phyloP scores from a whole-genome alignment of 148 eudicot species.

The Nyssa sinensis region DNA sequence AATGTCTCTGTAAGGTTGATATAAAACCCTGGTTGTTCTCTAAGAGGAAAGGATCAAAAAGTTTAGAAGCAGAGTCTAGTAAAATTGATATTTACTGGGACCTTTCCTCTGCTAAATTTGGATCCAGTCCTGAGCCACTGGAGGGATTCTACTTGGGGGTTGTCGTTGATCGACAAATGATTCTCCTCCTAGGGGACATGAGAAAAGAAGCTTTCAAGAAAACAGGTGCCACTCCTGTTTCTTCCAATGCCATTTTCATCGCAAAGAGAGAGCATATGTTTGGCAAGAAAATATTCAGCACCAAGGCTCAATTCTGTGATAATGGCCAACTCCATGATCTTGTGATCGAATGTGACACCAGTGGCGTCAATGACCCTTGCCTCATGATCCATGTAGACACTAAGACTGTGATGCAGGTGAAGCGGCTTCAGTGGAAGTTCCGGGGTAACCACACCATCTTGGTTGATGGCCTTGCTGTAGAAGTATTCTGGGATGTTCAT shows the following conservation, averaged over 20 bases:
- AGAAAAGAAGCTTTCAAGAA: conserved; percentile 60
- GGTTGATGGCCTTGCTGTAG: conserved; percentile 58
- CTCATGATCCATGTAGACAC: conserved; percentile 47
- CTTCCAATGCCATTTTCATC: conserved; percentile 35
- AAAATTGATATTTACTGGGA: conserved; percentile 62
- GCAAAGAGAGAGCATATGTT: conserved; percentile 52
- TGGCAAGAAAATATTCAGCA: conserved; percentile 52
- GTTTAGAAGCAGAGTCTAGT: conserved; percentile 46
- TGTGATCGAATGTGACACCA: conserved; percentile 55
- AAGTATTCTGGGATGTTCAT: conserved; percentile 70
- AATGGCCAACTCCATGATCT: conserved; percentile 45
- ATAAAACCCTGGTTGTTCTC: conserved; percentile 65
- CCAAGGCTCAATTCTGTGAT: conserved; percentile 45
- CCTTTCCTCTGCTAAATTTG: conserved; percentile 54
- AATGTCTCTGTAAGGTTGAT: conserved; percentile 54
- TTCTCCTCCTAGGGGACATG: conserved; percentile 57
- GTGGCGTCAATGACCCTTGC: conserved; percentile 43
- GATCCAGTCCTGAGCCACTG: conserved; percentile 57
- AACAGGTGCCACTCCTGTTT: conserved; percentile 36
- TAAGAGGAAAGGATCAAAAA: conserved; percentile 58
- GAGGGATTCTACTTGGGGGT: conserved; percentile 55
- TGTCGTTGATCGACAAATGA: conserved; percentile 49
- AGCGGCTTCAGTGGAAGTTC: conserved; percentile 55
- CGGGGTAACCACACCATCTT: conserved; percentile 55
- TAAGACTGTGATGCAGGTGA: conserved; percentile 55